These are phyloP conservation scores for Macrolepiota dolichaula DNA, from an alignment of 768 basidiomycete species.

Conservation along the genomic window DNA sequence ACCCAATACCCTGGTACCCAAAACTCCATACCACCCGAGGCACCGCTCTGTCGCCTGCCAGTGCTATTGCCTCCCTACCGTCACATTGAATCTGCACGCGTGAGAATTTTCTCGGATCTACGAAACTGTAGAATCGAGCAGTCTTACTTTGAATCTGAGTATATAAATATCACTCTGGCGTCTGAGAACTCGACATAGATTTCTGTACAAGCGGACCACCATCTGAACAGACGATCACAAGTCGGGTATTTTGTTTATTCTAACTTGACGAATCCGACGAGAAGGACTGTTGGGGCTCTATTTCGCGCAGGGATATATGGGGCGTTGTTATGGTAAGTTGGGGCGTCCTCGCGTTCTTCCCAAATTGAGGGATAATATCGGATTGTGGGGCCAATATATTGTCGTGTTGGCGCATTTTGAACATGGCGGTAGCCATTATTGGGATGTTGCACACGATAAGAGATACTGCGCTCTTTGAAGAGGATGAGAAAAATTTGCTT, in stretches of 20 bases:
- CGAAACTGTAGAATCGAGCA: slow-evolving; percentile 44
- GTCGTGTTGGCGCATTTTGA: neutral
- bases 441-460: slow-evolving; percentile 2
- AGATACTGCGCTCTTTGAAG: neutral
- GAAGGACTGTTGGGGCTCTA: neutral
- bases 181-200: no score
- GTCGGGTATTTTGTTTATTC: no score
- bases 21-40: no score
- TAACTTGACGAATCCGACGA: neutral
- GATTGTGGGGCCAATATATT: neutral
- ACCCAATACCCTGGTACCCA: neutral
- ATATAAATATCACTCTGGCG: no score
- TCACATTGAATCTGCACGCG: slow-evolving; percentile 41
- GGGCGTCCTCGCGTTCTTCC: neutral
- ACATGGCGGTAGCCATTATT: neutral
- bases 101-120: slow-evolving; percentile 53
- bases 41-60: no score
- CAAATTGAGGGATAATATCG: neutral
- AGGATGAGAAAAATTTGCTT: neutral
- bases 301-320: neutral
- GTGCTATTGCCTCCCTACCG: no score
- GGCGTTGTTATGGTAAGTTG: neutral
- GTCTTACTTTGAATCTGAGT: no score
- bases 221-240: no score
- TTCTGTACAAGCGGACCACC: no score